Conservation (phyloP, 2,329 filamentous ascomycete species). For the Aureobasidium sp. region DNA sequence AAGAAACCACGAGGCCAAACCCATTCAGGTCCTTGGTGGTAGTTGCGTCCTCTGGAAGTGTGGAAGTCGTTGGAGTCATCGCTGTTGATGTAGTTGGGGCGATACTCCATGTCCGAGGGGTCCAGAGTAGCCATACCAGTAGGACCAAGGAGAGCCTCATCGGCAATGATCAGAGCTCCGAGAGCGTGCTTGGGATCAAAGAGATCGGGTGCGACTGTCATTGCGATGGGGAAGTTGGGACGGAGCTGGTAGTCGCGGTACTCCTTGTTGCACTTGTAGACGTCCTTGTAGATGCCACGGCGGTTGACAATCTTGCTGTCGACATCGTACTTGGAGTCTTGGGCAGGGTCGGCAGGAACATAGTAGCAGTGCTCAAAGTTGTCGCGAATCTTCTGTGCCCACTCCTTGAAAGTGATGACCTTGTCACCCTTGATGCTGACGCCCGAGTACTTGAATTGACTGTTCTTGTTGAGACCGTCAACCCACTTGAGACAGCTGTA, state of each 20-base stretch:
- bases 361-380: conserved; percentile 95
- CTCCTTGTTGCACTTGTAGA: conserved; percentile 88
- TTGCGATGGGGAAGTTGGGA: conserved; percentile 88
- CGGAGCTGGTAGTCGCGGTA: conserved; percentile 97
- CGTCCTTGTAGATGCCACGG: conserved; percentile 94
- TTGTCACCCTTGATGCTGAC: conserved; percentile 48
- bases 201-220: conserved; percentile 84
- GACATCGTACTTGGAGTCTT: conserved; percentile 72
- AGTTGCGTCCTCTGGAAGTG: conserved; percentile 90
- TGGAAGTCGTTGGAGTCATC: conserved; percentile 88
- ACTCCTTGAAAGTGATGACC: conserved; percentile 62
- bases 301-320: conserved; percentile 75
- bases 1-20: conserved; percentile 97
- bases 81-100: conserved; percentile 88
- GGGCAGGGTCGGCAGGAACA: conserved; percentile 59
- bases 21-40: conserved; percentile 98
- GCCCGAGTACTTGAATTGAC: conserved; percentile 63
- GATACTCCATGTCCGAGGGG: conserved; percentile 84
- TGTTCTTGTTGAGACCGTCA: conserved; percentile 54
- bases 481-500: conserved; percentile 88
- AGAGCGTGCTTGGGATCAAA: conserved; percentile 75
- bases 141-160: conserved; percentile 66
- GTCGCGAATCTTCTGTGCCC: conserved; percentile 69
- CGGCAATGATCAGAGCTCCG: conserved; percentile 68
- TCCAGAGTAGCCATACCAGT: conserved; percentile 95